phyloP scores from a whole-genome alignment of 2,329 filamentous ascomycete genomes.

The Sporothrix euskadiensis region DNA sequence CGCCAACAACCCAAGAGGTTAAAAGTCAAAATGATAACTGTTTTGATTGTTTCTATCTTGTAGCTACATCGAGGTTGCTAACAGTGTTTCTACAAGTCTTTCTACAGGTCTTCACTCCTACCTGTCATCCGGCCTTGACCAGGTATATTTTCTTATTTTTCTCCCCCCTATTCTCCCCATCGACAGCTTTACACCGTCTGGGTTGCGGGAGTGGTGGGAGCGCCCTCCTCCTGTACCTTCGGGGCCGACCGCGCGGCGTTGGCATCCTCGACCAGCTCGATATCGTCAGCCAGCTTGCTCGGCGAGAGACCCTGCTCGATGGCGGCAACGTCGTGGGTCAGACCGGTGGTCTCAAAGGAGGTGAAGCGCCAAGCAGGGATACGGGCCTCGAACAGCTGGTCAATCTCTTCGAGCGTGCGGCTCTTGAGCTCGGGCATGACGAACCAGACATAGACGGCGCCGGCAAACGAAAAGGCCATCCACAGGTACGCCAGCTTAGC shows the following conservation, averaged over 20 bases:
- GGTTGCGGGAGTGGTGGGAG: neutral
- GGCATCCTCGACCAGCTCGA: constrained; percentile 8
- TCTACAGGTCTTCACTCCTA: neutral
- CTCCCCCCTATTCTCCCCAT: neutral
- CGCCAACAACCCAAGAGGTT: neutral
- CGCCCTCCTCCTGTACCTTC: neutral
- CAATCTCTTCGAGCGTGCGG: constrained; percentile 22
- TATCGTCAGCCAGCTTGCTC: constrained; percentile 4
- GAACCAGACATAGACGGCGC: constrained; percentile 21
- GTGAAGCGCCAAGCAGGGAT: constrained; percentile 16
- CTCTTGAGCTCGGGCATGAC: constrained; percentile 20
- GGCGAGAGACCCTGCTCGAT: constrained; percentile 20
- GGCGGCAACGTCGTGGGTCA: constrained; percentile 16
- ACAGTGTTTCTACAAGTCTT: neutral
- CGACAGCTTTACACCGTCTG: neutral
- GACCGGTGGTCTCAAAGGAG: constrained; percentile 17
- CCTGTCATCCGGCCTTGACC: neutral
- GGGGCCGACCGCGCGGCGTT: neutral
- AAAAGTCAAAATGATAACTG: neutral
- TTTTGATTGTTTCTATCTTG: neutral
- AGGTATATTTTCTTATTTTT: neutral
- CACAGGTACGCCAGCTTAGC: constrained; percentile 18
- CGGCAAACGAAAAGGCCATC: constrained; percentile 23
- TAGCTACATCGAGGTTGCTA: neutral
- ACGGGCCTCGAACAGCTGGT: constrained; percentile 22